These are phyloP conservation scores for Botrytis porri DNA, from an alignment of 2,329 filamentous ascomycete genomes.

Conservation along the genomic window DNA sequence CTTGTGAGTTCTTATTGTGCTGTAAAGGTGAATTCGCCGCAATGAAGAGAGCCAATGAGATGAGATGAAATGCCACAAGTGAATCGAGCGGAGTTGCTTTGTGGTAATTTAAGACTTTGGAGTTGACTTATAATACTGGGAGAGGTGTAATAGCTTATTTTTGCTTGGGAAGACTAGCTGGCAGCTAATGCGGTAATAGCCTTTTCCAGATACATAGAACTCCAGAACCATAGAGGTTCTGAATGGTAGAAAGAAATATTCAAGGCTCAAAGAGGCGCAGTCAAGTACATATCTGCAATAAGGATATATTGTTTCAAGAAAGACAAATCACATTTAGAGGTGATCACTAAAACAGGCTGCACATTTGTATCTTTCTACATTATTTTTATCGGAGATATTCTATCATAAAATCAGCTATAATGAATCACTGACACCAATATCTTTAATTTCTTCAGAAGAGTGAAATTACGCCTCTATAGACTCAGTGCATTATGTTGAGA, in stretches of 20 bases:
- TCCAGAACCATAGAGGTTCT: too few relatives aligned
- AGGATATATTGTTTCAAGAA: not conserved
- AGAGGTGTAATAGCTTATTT: not conserved
- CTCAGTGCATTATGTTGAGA: not conserved
- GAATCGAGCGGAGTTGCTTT: not conserved
- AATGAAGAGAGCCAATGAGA: not conserved
- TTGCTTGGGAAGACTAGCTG: not conserved
- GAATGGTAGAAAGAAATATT: not conserved
- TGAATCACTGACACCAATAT: rapidly evolving
- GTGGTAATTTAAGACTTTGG: too few relatives aligned
- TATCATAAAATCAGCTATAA: too few relatives aligned
- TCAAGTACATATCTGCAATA: not conserved
- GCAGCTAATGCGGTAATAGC: too few relatives aligned
- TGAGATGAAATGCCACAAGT: not conserved
- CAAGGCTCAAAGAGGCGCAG: not conserved
- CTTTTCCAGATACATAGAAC: too few relatives aligned
- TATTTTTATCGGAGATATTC: not conserved
- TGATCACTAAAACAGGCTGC: not conserved
- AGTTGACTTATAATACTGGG: not conserved
- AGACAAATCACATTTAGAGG: not conserved
- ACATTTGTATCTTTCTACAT: not conserved
- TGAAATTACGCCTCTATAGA: not conserved
- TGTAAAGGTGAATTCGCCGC: not conserved
- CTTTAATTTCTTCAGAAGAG: not conserved
- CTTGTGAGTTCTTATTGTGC: not conserved